Evolutionary conservation across 148 eudicot species (phyloP).

Genomic region (Suaeda aralocaspica): DNA sequence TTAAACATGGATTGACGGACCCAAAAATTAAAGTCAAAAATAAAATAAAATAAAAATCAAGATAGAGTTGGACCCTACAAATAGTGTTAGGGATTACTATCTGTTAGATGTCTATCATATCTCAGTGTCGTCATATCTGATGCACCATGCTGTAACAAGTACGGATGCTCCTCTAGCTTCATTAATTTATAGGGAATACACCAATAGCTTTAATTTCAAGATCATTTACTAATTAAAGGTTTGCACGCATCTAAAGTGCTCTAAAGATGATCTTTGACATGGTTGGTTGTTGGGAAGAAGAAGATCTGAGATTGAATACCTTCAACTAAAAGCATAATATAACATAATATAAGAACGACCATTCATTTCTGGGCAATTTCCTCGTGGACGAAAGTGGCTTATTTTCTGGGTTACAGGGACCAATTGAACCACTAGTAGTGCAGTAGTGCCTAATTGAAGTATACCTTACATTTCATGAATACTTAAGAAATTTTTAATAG

Average conservation of each 20-base stretch:
- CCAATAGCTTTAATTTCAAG: neutral
- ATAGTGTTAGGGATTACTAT: too few relatives aligned
- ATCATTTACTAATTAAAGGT: neutral
- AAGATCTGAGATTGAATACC: neutral
- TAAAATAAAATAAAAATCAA: too few relatives aligned
- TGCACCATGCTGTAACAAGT: neutral
- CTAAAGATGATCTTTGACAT: neutral
- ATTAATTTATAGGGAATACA: neutral
- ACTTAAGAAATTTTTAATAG: neutral
- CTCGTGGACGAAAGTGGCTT: neutral
- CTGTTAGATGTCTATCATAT: too few relatives aligned
- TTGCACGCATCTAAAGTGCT: neutral
- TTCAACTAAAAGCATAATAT: neutral
- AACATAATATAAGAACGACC: neutral
- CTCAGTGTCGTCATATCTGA: too few relatives aligned
- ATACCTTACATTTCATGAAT: neutral
- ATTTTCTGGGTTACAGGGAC: conserved; percentile 7
- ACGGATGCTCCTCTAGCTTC: neutral
- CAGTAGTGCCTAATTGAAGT: conserved; percentile 20
- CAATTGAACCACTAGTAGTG: conserved; percentile 19
- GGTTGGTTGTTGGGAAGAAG: neutral
- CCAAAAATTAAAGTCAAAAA: too few relatives aligned
- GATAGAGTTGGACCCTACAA: too few relatives aligned
- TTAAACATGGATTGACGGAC: too few relatives aligned
- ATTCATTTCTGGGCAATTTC: conserved; percentile 4